Evolutionary conservation across 2,329 filamentous ascomycete genomes (phyloP).

Genomic region (Stemphylium vesicarium): DNA sequence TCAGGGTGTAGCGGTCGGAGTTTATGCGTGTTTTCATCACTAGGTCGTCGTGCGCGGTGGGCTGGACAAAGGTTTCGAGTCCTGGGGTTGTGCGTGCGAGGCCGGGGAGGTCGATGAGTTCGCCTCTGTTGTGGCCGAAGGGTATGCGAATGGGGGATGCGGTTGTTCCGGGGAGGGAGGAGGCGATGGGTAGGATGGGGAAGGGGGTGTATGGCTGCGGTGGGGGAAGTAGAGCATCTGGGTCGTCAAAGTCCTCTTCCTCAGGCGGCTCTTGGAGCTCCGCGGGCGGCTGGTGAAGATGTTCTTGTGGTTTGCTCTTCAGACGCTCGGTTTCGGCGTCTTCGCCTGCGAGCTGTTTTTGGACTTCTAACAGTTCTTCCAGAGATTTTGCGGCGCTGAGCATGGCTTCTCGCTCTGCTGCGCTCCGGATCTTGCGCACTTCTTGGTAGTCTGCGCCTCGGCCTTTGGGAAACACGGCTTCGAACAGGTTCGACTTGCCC

Average conservation of each 20-base stretch:
- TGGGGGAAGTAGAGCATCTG: conserved; percentile 72
- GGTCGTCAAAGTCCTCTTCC: conserved; percentile 39
- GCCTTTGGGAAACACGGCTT: conserved; percentile 82
- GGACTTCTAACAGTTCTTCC: conserved; percentile 32
- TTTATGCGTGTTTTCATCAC: conserved; percentile 80
- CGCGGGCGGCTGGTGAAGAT: conserved; percentile 28
- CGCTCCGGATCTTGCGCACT: conserved; percentile 43
- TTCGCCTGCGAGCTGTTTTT: conserved; percentile 42
- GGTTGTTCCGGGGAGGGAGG: conserved; percentile 87
- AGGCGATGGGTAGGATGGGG: conserved; percentile 85
- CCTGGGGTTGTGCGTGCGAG: conserved; percentile 69
- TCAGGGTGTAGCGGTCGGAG: conserved; percentile 75
- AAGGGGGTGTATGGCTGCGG: conserved; percentile 74
- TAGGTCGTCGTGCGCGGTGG: conserved; percentile 69
- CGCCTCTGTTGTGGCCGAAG: conserved; percentile 84
- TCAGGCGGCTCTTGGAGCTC: conserved; percentile 27
- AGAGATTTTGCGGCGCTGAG: conserved; percentile 34
- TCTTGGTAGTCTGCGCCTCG: conserved; percentile 47
- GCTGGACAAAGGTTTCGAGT: conserved; percentile 72
- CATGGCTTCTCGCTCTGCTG: conserved; percentile 43
- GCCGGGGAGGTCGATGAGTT: conserved; percentile 91
- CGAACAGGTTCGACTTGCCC: conserved; percentile 91
- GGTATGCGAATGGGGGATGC: conserved; percentile 93
- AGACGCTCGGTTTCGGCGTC: conserved; percentile 37
- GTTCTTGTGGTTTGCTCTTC: conserved; percentile 24